Conservation (phyloP, 2,329 filamentous ascomycete species). For the Cytospora piceae region DNA sequence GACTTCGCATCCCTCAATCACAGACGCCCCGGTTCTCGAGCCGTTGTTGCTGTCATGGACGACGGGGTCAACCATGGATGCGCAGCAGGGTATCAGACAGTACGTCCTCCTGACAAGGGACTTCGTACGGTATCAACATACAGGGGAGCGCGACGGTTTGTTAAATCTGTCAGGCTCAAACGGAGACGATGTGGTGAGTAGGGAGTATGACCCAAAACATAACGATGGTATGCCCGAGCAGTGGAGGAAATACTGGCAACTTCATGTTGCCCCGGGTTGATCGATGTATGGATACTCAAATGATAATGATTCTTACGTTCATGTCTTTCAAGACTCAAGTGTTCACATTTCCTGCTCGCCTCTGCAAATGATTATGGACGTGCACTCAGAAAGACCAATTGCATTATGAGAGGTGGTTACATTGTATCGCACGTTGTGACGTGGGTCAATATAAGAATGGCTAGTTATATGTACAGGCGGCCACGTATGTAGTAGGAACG, state of each 20-base stretch:
- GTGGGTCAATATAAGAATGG: background rate
- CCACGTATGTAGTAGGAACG: background rate
- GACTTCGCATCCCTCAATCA: conserved; percentile 65
- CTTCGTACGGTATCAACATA: conserved; percentile 43
- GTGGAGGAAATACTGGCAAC: conserved; percentile 27
- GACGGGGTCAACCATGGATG: conserved; percentile 63
- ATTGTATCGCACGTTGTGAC: background rate
- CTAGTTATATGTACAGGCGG: background rate
- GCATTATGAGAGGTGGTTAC: background rate
- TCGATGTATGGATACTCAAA: background rate
- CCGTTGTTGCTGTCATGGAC: conserved; percentile 63
- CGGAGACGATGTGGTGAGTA: conserved; percentile 19
- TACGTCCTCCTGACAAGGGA: conserved; percentile 63
- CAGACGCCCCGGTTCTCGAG: conserved; percentile 68
- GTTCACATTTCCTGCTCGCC: background rate
- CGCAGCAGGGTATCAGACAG: conserved; percentile 58
- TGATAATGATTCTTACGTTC: background rate
- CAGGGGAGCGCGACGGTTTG: conserved; percentile 16
- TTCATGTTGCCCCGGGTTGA: conserved; percentile 27
- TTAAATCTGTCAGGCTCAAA: conserved; percentile 12
- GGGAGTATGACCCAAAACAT: conserved; percentile 24
- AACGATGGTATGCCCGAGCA: conserved; percentile 22
- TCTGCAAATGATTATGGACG: background rate
- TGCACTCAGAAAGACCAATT: background rate
- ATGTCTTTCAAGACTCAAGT: background rate